Conservation (phyloP, 2,329 filamentous ascomycete species). For the Sporothrix euskadiensis region DNA sequence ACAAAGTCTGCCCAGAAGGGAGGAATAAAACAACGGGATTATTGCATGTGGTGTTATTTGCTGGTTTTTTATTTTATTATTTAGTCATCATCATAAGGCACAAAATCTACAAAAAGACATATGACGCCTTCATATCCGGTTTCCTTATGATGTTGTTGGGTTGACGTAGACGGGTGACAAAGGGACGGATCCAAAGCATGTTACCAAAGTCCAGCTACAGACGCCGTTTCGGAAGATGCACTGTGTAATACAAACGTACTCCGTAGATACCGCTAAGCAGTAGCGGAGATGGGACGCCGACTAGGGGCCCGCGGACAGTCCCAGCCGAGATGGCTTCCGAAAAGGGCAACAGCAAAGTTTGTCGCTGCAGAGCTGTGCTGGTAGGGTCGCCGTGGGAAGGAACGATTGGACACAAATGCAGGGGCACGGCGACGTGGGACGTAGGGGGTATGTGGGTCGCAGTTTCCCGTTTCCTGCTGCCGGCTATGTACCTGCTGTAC, state of each 20-base stretch:
- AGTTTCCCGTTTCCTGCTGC: background rate
- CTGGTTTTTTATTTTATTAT: background rate
- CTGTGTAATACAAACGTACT: background rate
- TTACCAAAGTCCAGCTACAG: background rate
- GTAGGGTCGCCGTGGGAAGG: conserved; percentile 18
- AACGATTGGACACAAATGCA: conserved; percentile 16
- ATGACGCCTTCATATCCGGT: background rate
- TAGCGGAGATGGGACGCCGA: background rate
- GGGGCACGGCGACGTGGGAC: conserved; percentile 9
- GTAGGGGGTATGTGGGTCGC: background rate
- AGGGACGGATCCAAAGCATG: background rate
- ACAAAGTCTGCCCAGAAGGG: conserved; percentile 1
- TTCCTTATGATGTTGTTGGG: background rate
- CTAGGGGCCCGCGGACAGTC: background rate
- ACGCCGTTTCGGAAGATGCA: background rate
- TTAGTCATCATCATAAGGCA: background rate
- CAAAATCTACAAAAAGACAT: background rate
- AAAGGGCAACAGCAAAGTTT: background rate
- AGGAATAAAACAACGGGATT: background rate
- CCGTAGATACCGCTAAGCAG: background rate
- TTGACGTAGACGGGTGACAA: background rate
- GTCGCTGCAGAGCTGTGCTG: conserved; percentile 13
- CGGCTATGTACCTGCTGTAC: background rate
- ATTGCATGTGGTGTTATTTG: conserved; percentile 19
- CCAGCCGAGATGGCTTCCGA: background rate